Percentiles rank a stretch among this genome's conserved stretches.
Conservation (phyloP, 139 green algal genomes). For the Chlamydomonas asymmetrica region DNA sequence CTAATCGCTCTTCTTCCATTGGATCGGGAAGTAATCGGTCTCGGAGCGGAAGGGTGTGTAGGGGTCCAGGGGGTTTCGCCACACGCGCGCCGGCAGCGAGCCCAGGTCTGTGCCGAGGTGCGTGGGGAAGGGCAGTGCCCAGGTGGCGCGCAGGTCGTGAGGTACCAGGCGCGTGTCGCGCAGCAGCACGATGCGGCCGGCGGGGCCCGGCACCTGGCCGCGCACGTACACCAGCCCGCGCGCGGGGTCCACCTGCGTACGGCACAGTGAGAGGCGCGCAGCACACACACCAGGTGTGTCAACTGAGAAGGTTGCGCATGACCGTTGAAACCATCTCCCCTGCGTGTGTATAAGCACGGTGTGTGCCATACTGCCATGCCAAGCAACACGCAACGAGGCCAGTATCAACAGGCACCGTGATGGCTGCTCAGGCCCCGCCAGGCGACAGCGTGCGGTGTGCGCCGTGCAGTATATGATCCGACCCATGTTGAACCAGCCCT, state of each 20-base stretch:
- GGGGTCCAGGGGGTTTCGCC: constrained; percentile 13
- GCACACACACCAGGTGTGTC: too few species aligned
- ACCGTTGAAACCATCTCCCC: too few species aligned
- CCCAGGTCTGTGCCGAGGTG: constrained; percentile 3
- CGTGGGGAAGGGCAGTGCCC: constrained; percentile 55
- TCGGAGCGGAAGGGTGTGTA: constrained; percentile 24
- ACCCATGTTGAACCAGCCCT: too few species aligned
- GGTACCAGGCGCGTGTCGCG: constrained; percentile 60
- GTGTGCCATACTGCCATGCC: too few species aligned
- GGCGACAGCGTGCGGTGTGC: too few species aligned
- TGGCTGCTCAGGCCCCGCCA: too few species aligned
- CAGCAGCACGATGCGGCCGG: constrained; percentile 80
- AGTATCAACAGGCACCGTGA: too few species aligned
- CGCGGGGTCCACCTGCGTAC: constrained; percentile 82
- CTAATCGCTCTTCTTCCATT: constrained; percentile 30
- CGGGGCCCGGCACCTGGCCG: constrained; percentile 90
- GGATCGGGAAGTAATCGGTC: constrained; percentile 25
- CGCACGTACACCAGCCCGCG: constrained; percentile 93
- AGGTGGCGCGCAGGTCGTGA: constrained; percentile 25
- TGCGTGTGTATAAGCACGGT: too few species aligned
- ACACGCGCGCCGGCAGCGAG: constrained; percentile 8
- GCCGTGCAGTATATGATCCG: too few species aligned
- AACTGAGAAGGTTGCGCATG: too few species aligned
- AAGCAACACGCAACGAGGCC: too few species aligned
- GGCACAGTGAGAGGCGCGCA: not conserved